phyloP scores from a whole-genome alignment of 768 basidiomycete species.

The Candolleomyces efflorescens region DNA sequence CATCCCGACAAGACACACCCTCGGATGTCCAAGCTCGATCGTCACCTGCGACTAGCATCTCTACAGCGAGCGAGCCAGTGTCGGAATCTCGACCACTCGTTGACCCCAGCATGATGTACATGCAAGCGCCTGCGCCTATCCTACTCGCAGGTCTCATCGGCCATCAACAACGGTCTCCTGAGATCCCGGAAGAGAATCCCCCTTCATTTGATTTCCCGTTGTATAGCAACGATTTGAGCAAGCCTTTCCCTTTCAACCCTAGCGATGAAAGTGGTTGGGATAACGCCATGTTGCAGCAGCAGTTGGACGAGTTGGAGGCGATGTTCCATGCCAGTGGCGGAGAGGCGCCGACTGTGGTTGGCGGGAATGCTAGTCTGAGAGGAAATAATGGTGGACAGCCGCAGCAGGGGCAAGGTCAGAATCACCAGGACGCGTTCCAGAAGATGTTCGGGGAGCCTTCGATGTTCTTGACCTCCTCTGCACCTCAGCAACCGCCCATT shows the following conservation, averaged over 20 bases:
- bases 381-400: background rate
- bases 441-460: too few relatives aligned
- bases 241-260: background rate
- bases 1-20: background rate
- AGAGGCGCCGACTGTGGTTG: background rate
- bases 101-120: too few relatives aligned
- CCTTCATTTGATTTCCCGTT: background rate
- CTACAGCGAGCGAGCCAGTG: too few relatives aligned
- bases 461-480: too few relatives aligned
- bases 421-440: too few relatives aligned
- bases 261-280: background rate
- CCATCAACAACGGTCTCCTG: background rate
- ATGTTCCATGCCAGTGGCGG: background rate
- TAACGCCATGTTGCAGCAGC: background rate
- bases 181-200: background rate
- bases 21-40: background rate
- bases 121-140: background rate
- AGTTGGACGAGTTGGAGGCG: background rate
- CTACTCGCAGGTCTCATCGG: background rate
- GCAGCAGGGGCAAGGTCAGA: too few relatives aligned
- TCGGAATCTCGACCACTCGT: too few relatives aligned
- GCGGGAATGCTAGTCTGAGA: background rate
- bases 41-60: too few relatives aligned
- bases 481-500: too few relatives aligned
- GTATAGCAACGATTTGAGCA: background rate